Evolutionary conservation across 331 rosid species (phyloP).

Genomic region (Quercus lobata): DNA sequence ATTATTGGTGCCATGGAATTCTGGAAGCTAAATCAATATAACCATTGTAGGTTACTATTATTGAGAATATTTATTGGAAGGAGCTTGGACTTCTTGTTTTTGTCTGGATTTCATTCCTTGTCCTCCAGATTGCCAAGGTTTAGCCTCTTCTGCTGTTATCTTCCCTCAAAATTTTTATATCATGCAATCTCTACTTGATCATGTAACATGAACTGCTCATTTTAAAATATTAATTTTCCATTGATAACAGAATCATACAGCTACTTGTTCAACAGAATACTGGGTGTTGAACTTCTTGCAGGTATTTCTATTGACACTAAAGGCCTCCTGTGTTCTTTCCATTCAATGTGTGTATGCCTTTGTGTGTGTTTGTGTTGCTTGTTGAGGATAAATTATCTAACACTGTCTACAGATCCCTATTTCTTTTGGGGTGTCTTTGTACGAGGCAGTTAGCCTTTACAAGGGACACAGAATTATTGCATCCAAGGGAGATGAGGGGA

Average conservation of each 20-base stretch:
- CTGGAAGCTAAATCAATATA: slow-evolving; percentile 24
- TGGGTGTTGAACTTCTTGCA: slow-evolving; percentile 79
- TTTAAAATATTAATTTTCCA: slow-evolving; percentile 4
- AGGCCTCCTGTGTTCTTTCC: slow-evolving; percentile 6
- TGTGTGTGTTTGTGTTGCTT: slow-evolving; percentile 1
- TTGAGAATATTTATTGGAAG: slow-evolving; percentile 78
- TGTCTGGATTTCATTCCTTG: slow-evolving; percentile 89
- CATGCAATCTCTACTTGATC: not conserved
- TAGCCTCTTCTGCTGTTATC: slow-evolving; percentile 4
- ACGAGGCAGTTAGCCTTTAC: slow-evolving; percentile 72
- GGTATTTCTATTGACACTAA: slow-evolving; percentile 39
- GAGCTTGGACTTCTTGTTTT: slow-evolving; percentile 80
- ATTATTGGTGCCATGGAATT: slow-evolving; percentile 5
- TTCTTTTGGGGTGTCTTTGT: slow-evolving; percentile 63
- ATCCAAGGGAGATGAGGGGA: slow-evolving; percentile 54
- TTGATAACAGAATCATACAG: slow-evolving; percentile 46
- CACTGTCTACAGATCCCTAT: slow-evolving; percentile 60
- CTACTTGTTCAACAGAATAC: slow-evolving; percentile 60
- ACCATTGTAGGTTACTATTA: slow-evolving; percentile 54
- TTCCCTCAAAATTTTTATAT: not conserved
- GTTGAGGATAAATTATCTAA: not conserved
- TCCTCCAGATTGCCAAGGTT: slow-evolving; percentile 77
- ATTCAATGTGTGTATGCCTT: not conserved
- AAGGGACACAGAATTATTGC: slow-evolving; percentile 62
- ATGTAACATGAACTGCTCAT: not conserved